Conservation (phyloP, 2,329 filamentous ascomycete species). For the Hymenotorrendiella dingleyae region DNA sequence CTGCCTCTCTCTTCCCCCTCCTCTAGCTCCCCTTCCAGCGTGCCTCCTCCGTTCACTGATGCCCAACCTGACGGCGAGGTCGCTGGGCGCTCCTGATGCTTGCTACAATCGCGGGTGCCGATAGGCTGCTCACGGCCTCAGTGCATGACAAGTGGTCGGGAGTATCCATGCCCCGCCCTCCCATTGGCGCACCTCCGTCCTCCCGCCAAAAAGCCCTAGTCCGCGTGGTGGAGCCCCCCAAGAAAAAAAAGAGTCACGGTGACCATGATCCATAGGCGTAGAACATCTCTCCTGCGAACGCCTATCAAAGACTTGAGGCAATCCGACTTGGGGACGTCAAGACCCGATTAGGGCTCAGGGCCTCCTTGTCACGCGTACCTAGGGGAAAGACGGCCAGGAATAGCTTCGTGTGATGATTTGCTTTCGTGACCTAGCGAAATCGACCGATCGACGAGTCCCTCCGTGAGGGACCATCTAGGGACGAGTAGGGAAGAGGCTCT, state of each 20-base stretch:
- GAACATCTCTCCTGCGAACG: conserved; percentile 16
- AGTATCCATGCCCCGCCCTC: conserved; percentile 15
- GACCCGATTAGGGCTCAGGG: neutral
- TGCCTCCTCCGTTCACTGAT: neutral
- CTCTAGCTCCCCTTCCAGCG: neutral
- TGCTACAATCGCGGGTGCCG: conserved; percentile 13
- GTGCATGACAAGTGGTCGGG: conserved; percentile 23
- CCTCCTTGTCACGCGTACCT: conserved; percentile 16
- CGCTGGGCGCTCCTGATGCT: conserved; percentile 11
- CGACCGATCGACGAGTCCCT: neutral
- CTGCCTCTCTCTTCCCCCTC: neutral
- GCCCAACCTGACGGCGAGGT: conserved; percentile 17
- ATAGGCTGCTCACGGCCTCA: conserved; percentile 17
- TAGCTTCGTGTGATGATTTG: conserved; percentile 5
- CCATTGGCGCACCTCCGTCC: conserved; percentile 16
- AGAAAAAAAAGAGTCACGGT: conserved; percentile 17
- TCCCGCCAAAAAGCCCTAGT: conserved; percentile 10
- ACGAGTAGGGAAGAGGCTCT: conserved; percentile 1
- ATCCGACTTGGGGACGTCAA: conserved; percentile 9
- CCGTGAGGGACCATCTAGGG: neutral
- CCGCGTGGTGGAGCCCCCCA: too few species aligned
- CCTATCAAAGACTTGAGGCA: conserved; percentile 28
- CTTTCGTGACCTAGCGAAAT: conserved; percentile 10
- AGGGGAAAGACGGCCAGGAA: conserved; percentile 3
- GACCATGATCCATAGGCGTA: conserved; percentile 15